phyloP scores from a whole-genome alignment of 2,329 filamentous ascomycete species.

The Stachybotrys chartarum region DNA sequence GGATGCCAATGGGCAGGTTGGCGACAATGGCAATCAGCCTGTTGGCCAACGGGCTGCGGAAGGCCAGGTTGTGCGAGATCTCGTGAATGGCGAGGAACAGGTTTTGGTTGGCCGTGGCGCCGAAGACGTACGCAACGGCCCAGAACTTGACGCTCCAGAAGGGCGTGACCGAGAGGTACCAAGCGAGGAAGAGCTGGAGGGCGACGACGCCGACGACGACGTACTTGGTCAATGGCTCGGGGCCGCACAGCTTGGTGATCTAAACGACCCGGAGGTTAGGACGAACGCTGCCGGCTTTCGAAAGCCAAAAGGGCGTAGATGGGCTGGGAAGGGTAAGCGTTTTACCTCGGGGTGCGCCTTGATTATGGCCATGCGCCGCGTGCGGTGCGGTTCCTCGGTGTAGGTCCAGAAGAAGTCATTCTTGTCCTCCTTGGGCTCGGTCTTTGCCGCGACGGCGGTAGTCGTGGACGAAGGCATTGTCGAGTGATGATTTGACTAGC shows the following conservation, averaged over 20 bases:
- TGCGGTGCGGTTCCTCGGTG: conserved; percentile 93
- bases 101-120: conserved; percentile 96
- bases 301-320: not conserved
- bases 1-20: conserved; percentile 90
- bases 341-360: conserved; percentile 92
- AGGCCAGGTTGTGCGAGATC: conserved; percentile 96
- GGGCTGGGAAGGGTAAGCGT: conserved; percentile 1
- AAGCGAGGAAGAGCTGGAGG: conserved; percentile 73
- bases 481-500: not conserved
- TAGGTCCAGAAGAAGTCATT: conserved; percentile 93
- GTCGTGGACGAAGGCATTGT: conserved; percentile 20
- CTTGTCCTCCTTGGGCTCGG: conserved; percentile 19
- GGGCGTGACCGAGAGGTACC: conserved; percentile 65
- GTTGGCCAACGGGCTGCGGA: conserved; percentile 73
- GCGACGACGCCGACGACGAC: conserved; percentile 77
- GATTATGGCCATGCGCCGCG: conserved; percentile 86
- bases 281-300: too few species aligned
- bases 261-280: conserved; percentile 24
- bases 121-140: conserved; percentile 80
- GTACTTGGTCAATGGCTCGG: conserved; percentile 93
- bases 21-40: conserved; percentile 84
- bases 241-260: conserved; percentile 95
- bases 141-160: conserved; percentile 82
- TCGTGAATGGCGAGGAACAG: conserved; percentile 98
- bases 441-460: conserved; percentile 23